Conservation (phyloP, 2,329 filamentous ascomycete species). For the Aureobasidium leucospermi region DNA sequence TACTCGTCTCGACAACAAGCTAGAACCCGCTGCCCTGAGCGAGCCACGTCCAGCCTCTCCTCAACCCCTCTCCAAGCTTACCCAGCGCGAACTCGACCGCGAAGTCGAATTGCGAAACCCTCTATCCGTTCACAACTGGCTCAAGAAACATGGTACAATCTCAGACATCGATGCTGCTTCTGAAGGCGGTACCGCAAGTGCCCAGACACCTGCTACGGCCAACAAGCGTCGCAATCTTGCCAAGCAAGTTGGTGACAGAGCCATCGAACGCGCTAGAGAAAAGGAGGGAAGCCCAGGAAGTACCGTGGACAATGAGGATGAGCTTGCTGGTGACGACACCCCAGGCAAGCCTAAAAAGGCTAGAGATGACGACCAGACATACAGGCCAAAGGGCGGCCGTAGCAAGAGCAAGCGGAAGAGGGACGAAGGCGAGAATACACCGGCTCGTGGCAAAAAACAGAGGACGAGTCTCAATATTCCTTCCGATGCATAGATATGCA, state of each 20-base stretch:
- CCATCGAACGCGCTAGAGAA: slow-evolving; percentile 28
- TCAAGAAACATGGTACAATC: slow-evolving; percentile 35
- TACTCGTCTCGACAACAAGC: slow-evolving; percentile 53
- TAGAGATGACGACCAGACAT: slow-evolving; percentile 37
- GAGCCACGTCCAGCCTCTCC: slow-evolving; percentile 32
- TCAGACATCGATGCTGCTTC: slow-evolving; percentile 18
- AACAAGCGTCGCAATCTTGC: slow-evolving; percentile 25
- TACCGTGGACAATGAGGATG: slow-evolving; percentile 26
- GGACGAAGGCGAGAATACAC: slow-evolving; percentile 17
- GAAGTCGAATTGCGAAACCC: slow-evolving; percentile 63
- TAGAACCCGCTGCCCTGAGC: slow-evolving; percentile 38
- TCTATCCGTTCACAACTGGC: slow-evolving; percentile 91
- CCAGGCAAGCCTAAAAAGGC: slow-evolving; percentile 28
- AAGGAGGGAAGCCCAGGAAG: slow-evolving; percentile 27
- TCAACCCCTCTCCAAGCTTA: slow-evolving; percentile 34
- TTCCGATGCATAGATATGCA: not conserved
- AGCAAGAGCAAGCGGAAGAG: slow-evolving; percentile 38
- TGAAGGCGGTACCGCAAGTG: slow-evolving; percentile 64
- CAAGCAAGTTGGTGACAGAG: slow-evolving; percentile 29
- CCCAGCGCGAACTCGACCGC: slow-evolving; percentile 40
- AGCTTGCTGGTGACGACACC: slow-evolving; percentile 31
- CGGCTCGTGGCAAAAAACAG: slow-evolving; percentile 18
- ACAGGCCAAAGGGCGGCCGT: slow-evolving; percentile 42
- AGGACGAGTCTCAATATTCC: slow-evolving; percentile 17
- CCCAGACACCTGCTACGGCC: slow-evolving; percentile 66